phyloP scores from a whole-genome alignment of 2,329 filamentous ascomycete genomes.

The Coniochaeta sp. region DNA sequence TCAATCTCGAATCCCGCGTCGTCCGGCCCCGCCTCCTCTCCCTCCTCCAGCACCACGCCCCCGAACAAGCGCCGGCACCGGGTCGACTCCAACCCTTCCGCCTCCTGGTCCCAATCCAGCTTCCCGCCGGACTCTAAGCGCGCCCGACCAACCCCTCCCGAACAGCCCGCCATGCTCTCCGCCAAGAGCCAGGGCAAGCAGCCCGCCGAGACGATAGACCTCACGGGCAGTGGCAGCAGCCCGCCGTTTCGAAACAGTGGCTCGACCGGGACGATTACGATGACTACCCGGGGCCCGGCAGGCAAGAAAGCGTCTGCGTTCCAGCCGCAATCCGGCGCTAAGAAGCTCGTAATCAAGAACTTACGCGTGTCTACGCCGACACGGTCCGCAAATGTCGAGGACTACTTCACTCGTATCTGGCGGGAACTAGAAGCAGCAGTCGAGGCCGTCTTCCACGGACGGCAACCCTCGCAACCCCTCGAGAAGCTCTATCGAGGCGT shows the following conservation, averaged over 20 bases:
- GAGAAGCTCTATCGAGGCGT: slow-evolving; percentile 87
- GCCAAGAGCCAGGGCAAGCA: slow-evolving; percentile 27
- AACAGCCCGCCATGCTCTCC: slow-evolving; percentile 16
- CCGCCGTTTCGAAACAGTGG: not conserved
- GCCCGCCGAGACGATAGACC: slow-evolving; percentile 31
- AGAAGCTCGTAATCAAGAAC: slow-evolving; percentile 91
- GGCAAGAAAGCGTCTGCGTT: slow-evolving; percentile 37
- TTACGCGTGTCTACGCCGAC: slow-evolving; percentile 57
- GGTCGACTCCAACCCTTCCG: slow-evolving; percentile 19
- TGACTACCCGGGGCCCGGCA: not conserved
- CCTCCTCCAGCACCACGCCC: slow-evolving; percentile 7
- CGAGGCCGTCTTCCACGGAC: slow-evolving; percentile 61
- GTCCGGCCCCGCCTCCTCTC: slow-evolving; percentile 5
- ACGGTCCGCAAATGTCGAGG: slow-evolving; percentile 53
- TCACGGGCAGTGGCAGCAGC: slow-evolving; percentile 27
- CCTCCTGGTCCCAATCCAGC: slow-evolving; percentile 7
- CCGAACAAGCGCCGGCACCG: slow-evolving; percentile 16
- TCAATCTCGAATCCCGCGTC: slow-evolving; percentile 6
- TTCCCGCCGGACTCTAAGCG: slow-evolving; percentile 21
- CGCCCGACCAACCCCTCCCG: slow-evolving; percentile 5
- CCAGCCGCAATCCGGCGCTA: slow-evolving; percentile 69
- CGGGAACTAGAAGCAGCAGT: slow-evolving; percentile 68
- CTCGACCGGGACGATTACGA: not conserved
- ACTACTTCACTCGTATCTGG: slow-evolving; percentile 74
- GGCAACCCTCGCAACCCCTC: slow-evolving; percentile 62